Evolutionary conservation across 1,284 basidiomycete species (phyloP), one percentile per base, ranked within the genome.

Genomic region (Ustilago trichophora): DNA sequence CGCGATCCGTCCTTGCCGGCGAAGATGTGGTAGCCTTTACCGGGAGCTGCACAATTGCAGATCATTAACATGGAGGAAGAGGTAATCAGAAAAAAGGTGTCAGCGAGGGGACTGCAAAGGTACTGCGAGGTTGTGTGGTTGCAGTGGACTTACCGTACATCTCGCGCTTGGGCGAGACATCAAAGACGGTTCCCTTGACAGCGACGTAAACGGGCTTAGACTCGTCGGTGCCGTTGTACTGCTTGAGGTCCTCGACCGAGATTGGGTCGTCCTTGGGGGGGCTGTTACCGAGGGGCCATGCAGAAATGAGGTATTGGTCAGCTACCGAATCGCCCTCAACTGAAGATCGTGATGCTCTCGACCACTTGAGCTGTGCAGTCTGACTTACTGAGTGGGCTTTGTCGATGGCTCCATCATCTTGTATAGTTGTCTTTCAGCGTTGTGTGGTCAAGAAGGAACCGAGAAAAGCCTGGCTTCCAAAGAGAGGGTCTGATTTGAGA

Each of bases 141-240:
- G n/a, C n/a, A n/a, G n/a, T n/a, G n/a, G 87, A 90, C 22, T 84
- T 83, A 31, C 91, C 91, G 72, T 95, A 95, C 65, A 91, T 89
- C 63, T 94, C 91, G 13, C 84, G 83, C 79, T 92, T 93, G 48
- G 84, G 84, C 5, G 83, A 80, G 5, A 95, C 92, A 78, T 93
- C 91, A 80, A 93, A 93, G 11, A 93, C 85, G 0, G 87, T 55
- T 89, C 91, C 91, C 85, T 93, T 95, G 81, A 94, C 92, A 38
- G 90, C 88, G 31, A 95, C 90, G 71, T 91, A 92, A 49, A 95
- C 90, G 0, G 90, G 90, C 76, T 87, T 87, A 31, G 80, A 75
- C 0, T 84, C 72, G 57, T 88, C 86, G 0, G 85, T 84, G 10
- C 92, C 92, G 82, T 93, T 87, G 78, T 84, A 93, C 74, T 85